phyloP scores from a whole-genome alignment of 2,329 filamentous ascomycete genomes.

The Blastomyces emzantsi region DNA sequence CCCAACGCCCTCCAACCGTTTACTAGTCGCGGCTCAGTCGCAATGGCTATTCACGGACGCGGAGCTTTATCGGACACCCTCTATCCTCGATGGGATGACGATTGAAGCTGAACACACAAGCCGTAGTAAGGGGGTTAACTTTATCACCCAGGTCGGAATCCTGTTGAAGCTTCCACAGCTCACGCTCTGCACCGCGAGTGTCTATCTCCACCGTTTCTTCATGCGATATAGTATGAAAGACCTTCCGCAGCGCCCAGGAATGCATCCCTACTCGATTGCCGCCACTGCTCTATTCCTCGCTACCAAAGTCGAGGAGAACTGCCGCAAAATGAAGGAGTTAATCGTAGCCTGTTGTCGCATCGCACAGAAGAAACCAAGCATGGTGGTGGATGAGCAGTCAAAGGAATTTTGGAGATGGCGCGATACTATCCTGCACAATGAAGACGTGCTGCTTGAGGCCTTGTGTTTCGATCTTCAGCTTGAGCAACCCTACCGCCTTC shows the following conservation, averaged over 20 bases:
- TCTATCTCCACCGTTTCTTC: conserved; percentile 93
- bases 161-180: conserved; percentile 86
- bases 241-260: conserved; percentile 56
- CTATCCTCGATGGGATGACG: conserved; percentile 70
- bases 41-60: conserved; percentile 89
- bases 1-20: conserved; percentile 35
- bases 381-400: conserved; percentile 89
- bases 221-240: conserved; percentile 80
- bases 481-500: conserved; percentile 74
- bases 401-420: conserved; percentile 99
- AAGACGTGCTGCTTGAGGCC: conserved; percentile 84
- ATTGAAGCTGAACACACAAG: conserved; percentile 68
- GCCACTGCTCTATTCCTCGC: conserved; percentile 88
- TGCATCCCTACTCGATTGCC: conserved; percentile 90
- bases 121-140: conserved; percentile 88
- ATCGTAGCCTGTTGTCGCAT: conserved; percentile 91
- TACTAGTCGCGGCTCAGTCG: conserved; percentile 48
- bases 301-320: conserved; percentile 96
- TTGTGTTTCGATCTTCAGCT: conserved; percentile 91
- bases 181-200: conserved; percentile 81
- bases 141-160: conserved; percentile 89
- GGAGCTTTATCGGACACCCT: conserved; percentile 74
- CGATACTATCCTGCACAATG: conserved; percentile 84
- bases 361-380: conserved; percentile 84
- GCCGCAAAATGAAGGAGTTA: conserved; percentile 87